Evolutionary conservation across 331 rosid species (phyloP).

Genomic region (Dryas integrifolia): DNA sequence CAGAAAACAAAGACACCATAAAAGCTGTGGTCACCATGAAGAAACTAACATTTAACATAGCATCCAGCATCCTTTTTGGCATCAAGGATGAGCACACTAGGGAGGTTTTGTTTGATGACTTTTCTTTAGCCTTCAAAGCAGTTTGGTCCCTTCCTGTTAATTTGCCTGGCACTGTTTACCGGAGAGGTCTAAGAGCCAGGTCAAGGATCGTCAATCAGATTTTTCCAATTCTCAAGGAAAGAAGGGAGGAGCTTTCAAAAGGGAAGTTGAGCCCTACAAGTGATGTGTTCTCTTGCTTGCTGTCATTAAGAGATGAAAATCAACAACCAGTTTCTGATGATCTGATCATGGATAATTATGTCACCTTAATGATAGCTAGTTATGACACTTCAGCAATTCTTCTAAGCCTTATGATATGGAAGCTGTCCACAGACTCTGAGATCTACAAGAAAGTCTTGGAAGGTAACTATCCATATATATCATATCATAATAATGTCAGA

Average conservation of each 20-base stretch:
- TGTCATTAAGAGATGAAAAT: slow-evolving; percentile 50
- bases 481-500: no score
- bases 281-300: slow-evolving; percentile 36
- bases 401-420: slow-evolving; percentile 45
- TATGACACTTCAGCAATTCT: slow-evolving; percentile 51
- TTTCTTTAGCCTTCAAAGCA: slow-evolving; percentile 38
- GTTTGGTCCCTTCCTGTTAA: slow-evolving; percentile 39
- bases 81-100: slow-evolving; percentile 37
- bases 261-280: slow-evolving; percentile 36
- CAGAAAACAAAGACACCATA: slow-evolving; percentile 33
- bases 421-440: slow-evolving; percentile 42
- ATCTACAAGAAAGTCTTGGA: slow-evolving; percentile 45
- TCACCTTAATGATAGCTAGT: slow-evolving; percentile 42
- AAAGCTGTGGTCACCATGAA: slow-evolving; percentile 44
- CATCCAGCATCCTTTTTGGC: slow-evolving; percentile 43
- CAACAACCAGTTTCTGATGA: slow-evolving; percentile 34
- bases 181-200: slow-evolving; percentile 47
- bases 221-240: slow-evolving; percentile 38
- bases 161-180: slow-evolving; percentile 39
- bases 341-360: slow-evolving; percentile 37
- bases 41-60: slow-evolving; percentile 34
- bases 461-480: slow-evolving; percentile 20
- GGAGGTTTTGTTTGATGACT: slow-evolving; percentile 37
- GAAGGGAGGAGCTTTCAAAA: slow-evolving; percentile 27
- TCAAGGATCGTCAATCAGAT: slow-evolving; percentile 35